Base-by-base conservation (phyloP, 768 basidiomycete genomes). In the Pleurotus djamor region DNA sequence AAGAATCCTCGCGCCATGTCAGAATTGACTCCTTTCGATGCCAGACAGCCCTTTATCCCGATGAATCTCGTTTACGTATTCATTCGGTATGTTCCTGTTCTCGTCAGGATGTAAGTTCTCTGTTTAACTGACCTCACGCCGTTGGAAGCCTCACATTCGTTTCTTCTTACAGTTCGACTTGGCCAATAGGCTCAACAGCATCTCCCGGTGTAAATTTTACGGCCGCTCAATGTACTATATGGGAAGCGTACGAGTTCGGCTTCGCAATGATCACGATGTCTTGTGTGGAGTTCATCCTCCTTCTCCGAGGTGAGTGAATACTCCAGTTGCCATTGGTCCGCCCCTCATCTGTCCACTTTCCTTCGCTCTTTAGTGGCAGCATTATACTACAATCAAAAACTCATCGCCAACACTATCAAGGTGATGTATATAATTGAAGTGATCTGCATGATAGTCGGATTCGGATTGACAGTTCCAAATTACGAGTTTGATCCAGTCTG, bases 161-260 rank as follows among this genome's bases (percentile, higher is more conserved):
- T 13, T 13, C 52, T 43, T 52, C 38, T 8, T 21, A 35, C 48
- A 74, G 75, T 50, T 73, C 74, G 5, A 70, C 72, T 43, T 64
- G 74, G 17, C 61, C 73, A 50, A 69, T 76, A 48, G 74, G 72
- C n/a, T 68, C 74, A 16, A 71, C 73, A 47, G 59, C 75, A 21
- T 71, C 74, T 14, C 70, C 76, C 3, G 62, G 58, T 4, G 70
- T 76, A 37, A 66, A 71, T 38, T 78, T 78, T 61, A 73, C 76
- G 1, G 57, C 59, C 4, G 72, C 74, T 56, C 75, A 70, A 37
- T 79, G 78, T 62, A 78, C 71, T 63, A 73, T 77, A 52, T 79
- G 76, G 77, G 69, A 77, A 60, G 66, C 76, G n/a, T 78, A 74
- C 55, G 76, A 77, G 66, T 76, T 69, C 14, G 66, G 70, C 8